Base-by-base conservation (phyloP, 371 early-diverging fungal species). In the Mortierella sp. region DNA sequence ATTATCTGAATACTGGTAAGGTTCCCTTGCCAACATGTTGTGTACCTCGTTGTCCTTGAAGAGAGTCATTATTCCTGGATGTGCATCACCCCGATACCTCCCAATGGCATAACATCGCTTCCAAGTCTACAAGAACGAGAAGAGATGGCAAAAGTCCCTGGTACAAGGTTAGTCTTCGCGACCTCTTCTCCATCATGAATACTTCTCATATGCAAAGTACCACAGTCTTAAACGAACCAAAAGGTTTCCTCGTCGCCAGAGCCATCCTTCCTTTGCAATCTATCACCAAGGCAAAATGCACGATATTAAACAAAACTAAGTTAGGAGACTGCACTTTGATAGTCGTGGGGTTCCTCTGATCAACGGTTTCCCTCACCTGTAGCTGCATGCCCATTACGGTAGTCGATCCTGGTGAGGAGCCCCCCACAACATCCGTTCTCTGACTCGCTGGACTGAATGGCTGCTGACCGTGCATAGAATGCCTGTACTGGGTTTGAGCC, bases 11-110 rank as follows among this genome's bases (percentile, higher is more conserved):
- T n/a, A n/a, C n/a, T n/a, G n/a, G n/a, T n/a, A n/a, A n/a, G n/a
- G n/a, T n/a, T n/a, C n/a, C n/a, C 6, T 32, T n/a, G 30, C 31
- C 21, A 28, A 55, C n/a, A n/a, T n/a, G n/a, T n/a, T 3, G 24
- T 48, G 41, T 64, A 75, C 76, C 60, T 75, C 76, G 27, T 75
- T 75, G 56, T 75, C 69, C 43, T 75, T 75, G 57, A 64, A 75
- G 2, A 75, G 51, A 7, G 76, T 75, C 34, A 75, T 8, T 23
- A 75, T 50, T 1, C 76, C 76, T 34, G 76, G 76, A n/a, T 69
- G 63, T 11, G 69, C 50, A 44, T 69, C 69, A 6, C 64, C 64
- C 17, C 76, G 60, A 24, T 64, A 56, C 9, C 76, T 48, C 26
- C 76, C 76, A 6, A 69, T 64, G 4, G 76, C 76, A 47, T 75